A percentile compares a stretch with the other conserved stretches of the same genome.
Conservation (phyloP, 345 rosid genomes). For the Lagerstroemia speciosa region DNA sequence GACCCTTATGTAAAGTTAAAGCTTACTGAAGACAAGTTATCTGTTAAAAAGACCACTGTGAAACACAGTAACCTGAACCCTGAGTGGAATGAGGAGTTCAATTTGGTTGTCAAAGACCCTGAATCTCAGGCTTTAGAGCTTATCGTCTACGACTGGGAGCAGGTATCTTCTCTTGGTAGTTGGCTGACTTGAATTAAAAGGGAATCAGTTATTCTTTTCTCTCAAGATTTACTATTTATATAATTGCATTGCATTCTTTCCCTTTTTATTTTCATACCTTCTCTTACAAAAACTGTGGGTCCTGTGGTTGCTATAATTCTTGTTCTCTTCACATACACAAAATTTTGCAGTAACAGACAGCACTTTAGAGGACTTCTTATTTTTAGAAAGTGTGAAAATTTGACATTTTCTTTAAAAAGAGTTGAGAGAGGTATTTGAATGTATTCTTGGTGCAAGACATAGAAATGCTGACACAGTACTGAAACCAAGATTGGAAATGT, state of each 20-base stretch:
- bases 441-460: not conserved
- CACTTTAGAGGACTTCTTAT: too few species aligned
- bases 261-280: not conserved
- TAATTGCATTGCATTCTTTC: not conserved
- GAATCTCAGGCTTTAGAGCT: constrained; percentile 54
- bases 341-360: too few species aligned
- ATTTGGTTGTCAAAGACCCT: constrained; percentile 68
- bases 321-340: too few species aligned
- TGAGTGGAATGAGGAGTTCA: constrained; percentile 91
- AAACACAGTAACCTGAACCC: constrained; percentile 82
- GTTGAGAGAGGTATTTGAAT: not conserved
- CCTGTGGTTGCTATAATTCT: not conserved
- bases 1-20: constrained; percentile 89
- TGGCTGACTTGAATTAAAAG: not conserved
- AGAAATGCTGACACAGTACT: too few species aligned
- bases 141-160: constrained; percentile 81
- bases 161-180: constrained; percentile 33
- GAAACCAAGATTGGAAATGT: not conserved
- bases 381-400: not conserved
- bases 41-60: constrained; percentile 65
- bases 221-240: not conserved
- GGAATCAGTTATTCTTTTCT: not conserved
- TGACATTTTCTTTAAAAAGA: too few species aligned
- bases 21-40: constrained; percentile 68
- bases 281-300: not conserved